Conservation (phyloP, 2,329 filamentous ascomycete species). For the Epichloe glyceriae region DNA sequence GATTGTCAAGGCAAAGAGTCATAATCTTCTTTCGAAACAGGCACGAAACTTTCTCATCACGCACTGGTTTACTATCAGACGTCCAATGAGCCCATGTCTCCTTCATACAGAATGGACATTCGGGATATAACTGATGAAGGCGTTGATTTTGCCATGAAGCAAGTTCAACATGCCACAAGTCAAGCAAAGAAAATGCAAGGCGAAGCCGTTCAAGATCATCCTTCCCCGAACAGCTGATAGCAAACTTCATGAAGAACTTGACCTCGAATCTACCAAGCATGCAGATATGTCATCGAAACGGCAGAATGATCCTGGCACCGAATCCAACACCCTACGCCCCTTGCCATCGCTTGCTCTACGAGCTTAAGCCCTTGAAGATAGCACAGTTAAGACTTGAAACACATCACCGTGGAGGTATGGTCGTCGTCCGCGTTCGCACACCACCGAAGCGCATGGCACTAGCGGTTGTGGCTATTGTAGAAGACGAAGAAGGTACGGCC, state of each 20-base stretch:
- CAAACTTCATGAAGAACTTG: not conserved
- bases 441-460: slow-evolving; percentile 7
- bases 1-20: no score
- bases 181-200: not conserved
- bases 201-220: not conserved
- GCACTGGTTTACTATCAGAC: no score
- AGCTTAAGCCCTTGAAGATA: slow-evolving; percentile 14
- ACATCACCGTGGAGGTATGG: slow-evolving; percentile 14
- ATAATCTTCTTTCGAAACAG: no score
- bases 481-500: slow-evolving; percentile 25
- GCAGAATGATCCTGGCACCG: no score
- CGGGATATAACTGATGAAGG: not conserved
- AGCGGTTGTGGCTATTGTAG: slow-evolving; percentile 18
- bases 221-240: not conserved
- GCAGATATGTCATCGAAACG: no score
- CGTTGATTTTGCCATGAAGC: not conserved
- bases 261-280: not conserved
- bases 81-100: slow-evolving; percentile 8
- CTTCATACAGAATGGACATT: not conserved
- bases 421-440: slow-evolving; percentile 11
- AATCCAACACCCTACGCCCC: not conserved
- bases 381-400: slow-evolving; percentile 18
- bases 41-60: no score
- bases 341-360: slow-evolving; percentile 6
- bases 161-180: not conserved